Evolutionary conservation across 2,329 filamentous ascomycete genomes (phyloP).

Genomic region (Mollisia scopiformis): DNA sequence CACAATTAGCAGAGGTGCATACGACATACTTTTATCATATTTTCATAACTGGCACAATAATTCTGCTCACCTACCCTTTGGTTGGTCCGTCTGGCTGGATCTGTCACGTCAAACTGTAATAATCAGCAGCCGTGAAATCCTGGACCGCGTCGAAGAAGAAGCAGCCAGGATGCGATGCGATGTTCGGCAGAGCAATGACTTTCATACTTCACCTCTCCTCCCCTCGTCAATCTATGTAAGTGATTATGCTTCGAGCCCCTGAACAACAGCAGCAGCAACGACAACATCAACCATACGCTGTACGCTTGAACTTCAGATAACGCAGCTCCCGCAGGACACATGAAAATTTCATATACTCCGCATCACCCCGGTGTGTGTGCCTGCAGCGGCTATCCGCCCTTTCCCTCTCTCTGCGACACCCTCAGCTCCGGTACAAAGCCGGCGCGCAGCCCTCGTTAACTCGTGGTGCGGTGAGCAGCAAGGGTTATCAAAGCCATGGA

Average conservation of each 20-base stretch:
- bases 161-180: no score
- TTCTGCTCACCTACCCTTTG: neutral
- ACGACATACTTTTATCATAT: no score
- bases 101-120: neutral
- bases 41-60: neutral
- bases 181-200: no score
- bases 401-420: slow-evolving; percentile 3
- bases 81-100: neutral
- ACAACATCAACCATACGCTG: no score
- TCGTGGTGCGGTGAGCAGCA: neutral
- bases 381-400: neutral
- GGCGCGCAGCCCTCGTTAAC: slow-evolving; percentile 6
- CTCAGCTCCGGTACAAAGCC: slow-evolving; percentile 2
- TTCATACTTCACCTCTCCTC: no score
- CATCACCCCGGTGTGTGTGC: neutral
- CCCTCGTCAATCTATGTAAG: no score
- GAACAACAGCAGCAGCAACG: neutral
- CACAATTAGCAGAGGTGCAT: neutral
- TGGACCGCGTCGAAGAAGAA: no score
- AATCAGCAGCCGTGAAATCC: no score
- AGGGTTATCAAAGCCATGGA: neutral
- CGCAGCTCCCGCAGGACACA: no score
- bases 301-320: no score
- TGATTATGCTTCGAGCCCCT: neutral
- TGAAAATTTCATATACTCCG: no score